Percentiles rank a stretch among this genome's conserved stretches.
Evolutionary conservation across 1,284 basidiomycete species (phyloP).

Genomic region (Boletellus deceptivus): DNA sequence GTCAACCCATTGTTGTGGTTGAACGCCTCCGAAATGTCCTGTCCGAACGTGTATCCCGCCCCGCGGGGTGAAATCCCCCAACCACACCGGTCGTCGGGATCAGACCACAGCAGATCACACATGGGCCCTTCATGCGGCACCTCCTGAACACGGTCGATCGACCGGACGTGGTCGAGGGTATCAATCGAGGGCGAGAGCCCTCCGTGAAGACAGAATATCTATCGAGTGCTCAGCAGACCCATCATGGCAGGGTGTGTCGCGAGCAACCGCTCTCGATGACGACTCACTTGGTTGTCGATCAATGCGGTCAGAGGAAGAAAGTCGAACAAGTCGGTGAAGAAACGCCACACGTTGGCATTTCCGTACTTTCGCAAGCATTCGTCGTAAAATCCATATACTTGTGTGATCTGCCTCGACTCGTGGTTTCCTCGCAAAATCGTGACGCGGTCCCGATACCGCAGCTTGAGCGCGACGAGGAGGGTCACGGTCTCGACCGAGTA

Average conservation of each 20-base stretch:
- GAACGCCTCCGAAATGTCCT: conserved; percentile 97
- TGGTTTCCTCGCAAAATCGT: conserved; percentile 99
- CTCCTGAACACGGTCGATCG: conserved; percentile 98
- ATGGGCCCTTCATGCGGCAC: conserved; percentile 99
- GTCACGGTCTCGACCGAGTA: conserved; percentile 99
- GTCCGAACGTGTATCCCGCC: conserved; percentile 98
- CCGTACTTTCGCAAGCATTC: conserved; percentile 99
- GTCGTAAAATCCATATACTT: conserved; percentile 99
- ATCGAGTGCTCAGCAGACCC: conserved; percentile 16
- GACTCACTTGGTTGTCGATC: conserved; percentile 95
- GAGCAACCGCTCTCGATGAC: conserved; percentile 9
- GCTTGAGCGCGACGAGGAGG: conserved; percentile 95
- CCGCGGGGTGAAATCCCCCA: conserved; percentile 99
- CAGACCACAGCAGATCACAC: conserved; percentile 99
- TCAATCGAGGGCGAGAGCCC: conserved; percentile 99
- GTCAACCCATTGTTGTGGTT: conserved; percentile 99
- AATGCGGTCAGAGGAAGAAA: conserved; percentile 96
- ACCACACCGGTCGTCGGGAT: conserved; percentile 98
- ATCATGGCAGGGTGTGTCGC: background rate
- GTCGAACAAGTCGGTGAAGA: conserved; percentile 98
- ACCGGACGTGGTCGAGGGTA: conserved; percentile 97
- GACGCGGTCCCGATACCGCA: conserved; percentile 97
- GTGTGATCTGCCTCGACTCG: conserved; percentile 98
- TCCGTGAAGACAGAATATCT: conserved; percentile 99
- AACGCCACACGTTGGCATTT: conserved; percentile 99